Evolutionary conservation across 768 basidiomycete genomes (phyloP).

Genomic region (Podaxis mareebaensis): DNA sequence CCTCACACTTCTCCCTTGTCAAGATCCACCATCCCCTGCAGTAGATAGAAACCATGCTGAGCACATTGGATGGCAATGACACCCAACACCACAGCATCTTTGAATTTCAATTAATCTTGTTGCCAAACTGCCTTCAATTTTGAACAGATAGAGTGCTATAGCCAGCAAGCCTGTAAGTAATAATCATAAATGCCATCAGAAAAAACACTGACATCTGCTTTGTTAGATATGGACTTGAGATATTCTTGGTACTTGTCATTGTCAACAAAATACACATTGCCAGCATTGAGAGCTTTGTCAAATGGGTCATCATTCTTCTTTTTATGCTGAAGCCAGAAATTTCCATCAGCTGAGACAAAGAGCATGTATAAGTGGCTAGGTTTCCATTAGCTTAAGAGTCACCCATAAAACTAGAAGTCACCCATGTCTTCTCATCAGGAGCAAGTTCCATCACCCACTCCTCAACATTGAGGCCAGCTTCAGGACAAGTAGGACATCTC

Average conservation of each 20-base stretch:
- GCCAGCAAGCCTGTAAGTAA: too few relatives aligned
- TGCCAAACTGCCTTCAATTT: too few relatives aligned
- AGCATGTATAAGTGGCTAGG: constrained; percentile 27
- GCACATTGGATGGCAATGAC: too few relatives aligned
- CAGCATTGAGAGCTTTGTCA: constrained; percentile 28
- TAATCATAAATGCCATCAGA: neutral
- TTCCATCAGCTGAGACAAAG: constrained; percentile 29
- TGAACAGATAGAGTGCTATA: too few relatives aligned
- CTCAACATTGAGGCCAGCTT: constrained; percentile 29
- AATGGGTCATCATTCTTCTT: constrained; percentile 29
- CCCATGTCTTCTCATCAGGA: constrained; percentile 18
- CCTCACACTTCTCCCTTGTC: too few relatives aligned
- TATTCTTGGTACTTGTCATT: constrained; percentile 19
- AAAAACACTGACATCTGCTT: neutral
- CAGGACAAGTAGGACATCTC: constrained; percentile 28
- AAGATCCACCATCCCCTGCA: too few relatives aligned
- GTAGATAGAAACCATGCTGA: too few relatives aligned
- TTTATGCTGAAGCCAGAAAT: constrained; percentile 27
- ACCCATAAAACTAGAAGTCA: too few relatives aligned
- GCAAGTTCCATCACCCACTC: constrained; percentile 19
- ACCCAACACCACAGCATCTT: too few relatives aligned
- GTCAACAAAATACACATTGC: constrained; percentile 26
- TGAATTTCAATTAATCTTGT: too few relatives aligned
- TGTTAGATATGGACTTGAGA: constrained; percentile 8
- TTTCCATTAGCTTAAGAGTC: too few relatives aligned